These are phyloP conservation scores for Helenozyma baotianmanensis DNA, from an alignment of 805 yeast genomes.

Conservation along the genomic window DNA sequence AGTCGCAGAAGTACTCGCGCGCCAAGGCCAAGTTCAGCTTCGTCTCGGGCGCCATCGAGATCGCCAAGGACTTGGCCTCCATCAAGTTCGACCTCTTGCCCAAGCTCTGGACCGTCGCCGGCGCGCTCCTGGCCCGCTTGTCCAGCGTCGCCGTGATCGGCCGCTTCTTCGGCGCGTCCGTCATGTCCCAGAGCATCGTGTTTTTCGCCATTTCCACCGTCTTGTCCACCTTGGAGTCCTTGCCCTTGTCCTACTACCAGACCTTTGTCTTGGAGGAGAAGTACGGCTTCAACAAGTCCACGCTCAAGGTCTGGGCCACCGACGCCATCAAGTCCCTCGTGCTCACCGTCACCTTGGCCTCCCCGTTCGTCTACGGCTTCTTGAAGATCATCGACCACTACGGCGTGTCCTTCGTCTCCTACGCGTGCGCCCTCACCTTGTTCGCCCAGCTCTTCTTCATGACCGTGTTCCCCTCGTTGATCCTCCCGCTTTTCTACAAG, in stretches of 20 bases:
- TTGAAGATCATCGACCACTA: conserved; percentile 76
- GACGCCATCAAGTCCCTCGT: conserved; percentile 63
- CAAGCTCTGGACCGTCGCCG: conserved; percentile 42
- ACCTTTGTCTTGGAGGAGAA: conserved; percentile 88
- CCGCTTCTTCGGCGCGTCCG: conserved; percentile 42
- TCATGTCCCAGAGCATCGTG: conserved; percentile 64
- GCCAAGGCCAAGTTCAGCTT: conserved; percentile 73
- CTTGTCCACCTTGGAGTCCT: conserved; percentile 47
- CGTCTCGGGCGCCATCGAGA: conserved; percentile 45
- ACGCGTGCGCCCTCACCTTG: conserved; percentile 68
- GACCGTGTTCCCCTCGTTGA: conserved; percentile 76
- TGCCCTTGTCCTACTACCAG: conserved; percentile 71
- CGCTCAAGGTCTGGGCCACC: conserved; percentile 62
- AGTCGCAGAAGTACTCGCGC: conserved; percentile 72
- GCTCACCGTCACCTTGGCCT: conserved; percentile 56
- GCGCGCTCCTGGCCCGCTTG: conserved; percentile 55
- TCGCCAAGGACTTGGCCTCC: conserved; percentile 53
- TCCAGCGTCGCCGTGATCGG: conserved; percentile 33
- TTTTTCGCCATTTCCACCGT: conserved; percentile 54
- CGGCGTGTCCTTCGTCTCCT: conserved; percentile 78
- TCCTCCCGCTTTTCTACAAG: conserved; percentile 91
- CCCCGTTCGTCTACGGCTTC: conserved; percentile 69
- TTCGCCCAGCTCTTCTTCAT: conserved; percentile 67
- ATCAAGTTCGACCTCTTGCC: conserved; percentile 53
- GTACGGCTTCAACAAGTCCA: conserved; percentile 89